Evolutionary conservation across 2,329 filamentous ascomycete species (phyloP).

Genomic region (Ascocoryne sarcoides): DNA sequence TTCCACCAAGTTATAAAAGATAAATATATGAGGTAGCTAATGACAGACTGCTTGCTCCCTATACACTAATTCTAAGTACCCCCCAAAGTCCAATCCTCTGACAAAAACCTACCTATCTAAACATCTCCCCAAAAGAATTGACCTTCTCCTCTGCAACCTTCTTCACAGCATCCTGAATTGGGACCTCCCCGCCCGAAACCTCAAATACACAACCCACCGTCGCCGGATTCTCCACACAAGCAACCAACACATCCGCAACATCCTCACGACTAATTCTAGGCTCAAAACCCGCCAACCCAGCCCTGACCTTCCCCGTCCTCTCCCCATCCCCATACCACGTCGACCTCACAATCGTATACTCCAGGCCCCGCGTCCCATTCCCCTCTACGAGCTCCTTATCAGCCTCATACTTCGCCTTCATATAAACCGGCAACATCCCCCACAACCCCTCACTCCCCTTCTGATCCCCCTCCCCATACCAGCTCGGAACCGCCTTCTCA

Average conservation of each 20-base stretch:
- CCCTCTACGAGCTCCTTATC: conserved; percentile 33
- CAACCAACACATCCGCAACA: conserved; percentile 36
- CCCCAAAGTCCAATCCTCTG: neutral
- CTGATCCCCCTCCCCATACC: conserved; percentile 34
- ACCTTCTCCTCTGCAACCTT: conserved; percentile 31
- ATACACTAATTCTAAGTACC: neutral
- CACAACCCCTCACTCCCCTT: conserved; percentile 31
- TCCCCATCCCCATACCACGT: conserved; percentile 33
- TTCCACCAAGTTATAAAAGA: too few relatives aligned
- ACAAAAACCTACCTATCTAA: conserved; percentile 6
- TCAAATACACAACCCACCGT: conserved; percentile 37
- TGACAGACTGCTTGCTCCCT: too few relatives aligned
- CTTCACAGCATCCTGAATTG: conserved; percentile 32
- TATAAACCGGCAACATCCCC: conserved; percentile 32
- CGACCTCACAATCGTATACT: conserved; percentile 38
- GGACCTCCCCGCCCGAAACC: conserved; percentile 33
- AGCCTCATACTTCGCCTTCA: conserved; percentile 35
- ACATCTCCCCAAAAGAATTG: conserved; percentile 25
- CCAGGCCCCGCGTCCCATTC: conserved; percentile 30
- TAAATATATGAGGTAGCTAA: too few relatives aligned
- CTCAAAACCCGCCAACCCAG: conserved; percentile 34
- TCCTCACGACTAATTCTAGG: conserved; percentile 34
- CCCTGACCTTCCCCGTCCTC: conserved; percentile 31
- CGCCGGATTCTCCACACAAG: conserved; percentile 32
- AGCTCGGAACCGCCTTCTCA: conserved; percentile 32